These are phyloP conservation scores for Calonectria honghensis DNA, from an alignment of 2,329 filamentous ascomycete genomes.

Conservation along the genomic window DNA sequence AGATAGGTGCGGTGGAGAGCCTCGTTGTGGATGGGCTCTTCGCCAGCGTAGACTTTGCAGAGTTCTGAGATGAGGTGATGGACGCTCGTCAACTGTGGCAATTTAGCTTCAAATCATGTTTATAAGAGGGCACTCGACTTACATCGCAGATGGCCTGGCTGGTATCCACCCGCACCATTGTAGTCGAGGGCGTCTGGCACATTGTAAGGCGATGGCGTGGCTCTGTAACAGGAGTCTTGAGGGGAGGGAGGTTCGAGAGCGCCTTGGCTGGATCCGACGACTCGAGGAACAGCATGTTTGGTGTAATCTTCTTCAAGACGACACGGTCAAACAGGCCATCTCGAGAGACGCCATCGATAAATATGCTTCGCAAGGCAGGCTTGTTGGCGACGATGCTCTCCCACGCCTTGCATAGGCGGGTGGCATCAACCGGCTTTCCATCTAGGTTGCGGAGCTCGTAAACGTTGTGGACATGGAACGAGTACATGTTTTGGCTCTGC, in stretches of 20 bases:
- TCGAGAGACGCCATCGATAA: slow-evolving; percentile 70
- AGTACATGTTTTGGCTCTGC: slow-evolving; percentile 64
- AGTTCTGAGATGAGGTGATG: slow-evolving; percentile 69
- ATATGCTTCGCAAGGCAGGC: slow-evolving; percentile 69
- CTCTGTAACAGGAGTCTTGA: slow-evolving; percentile 61
- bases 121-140: slow-evolving; percentile 16
- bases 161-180: slow-evolving; percentile 69
- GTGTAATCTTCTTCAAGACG: slow-evolving; percentile 67
- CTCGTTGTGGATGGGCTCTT: slow-evolving; percentile 54
- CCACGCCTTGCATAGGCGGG: slow-evolving; percentile 70
- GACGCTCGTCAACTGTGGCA: slow-evolving; percentile 60
- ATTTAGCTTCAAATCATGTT: slow-evolving; percentile 15
- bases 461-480: slow-evolving; percentile 67
- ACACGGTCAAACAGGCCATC: slow-evolving; percentile 71
- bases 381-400: slow-evolving; percentile 68
- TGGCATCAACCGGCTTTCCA: slow-evolving; percentile 63
- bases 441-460: slow-evolving; percentile 66
- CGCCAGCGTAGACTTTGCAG: slow-evolving; percentile 65
- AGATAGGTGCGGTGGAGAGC: slow-evolving; percentile 52
- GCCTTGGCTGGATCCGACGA: slow-evolving; percentile 61
- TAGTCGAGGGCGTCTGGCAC: slow-evolving; percentile 66
- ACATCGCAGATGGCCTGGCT: slow-evolving; percentile 72
- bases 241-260: slow-evolving; percentile 63
- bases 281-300: slow-evolving; percentile 73
- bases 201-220: slow-evolving; percentile 71